A percentile compares a stretch with the other conserved stretches of the same genome.
Conservation (phyloP, 208 protist genomes). For the Wallacemonas sp. region DNA sequence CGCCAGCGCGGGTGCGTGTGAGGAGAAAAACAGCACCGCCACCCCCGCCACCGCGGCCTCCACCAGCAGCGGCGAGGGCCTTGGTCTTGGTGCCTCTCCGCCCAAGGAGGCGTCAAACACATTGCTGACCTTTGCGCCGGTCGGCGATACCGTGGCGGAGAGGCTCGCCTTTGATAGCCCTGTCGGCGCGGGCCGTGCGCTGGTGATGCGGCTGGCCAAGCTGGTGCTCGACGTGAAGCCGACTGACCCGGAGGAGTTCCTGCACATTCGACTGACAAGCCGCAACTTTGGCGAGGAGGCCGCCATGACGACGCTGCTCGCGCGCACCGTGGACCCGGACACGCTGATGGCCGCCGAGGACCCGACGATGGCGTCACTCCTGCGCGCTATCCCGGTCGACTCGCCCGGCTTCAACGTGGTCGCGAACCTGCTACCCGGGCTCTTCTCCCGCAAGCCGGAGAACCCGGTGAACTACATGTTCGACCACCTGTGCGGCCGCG, state of each 20-base stretch:
- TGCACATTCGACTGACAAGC: slow-evolving; percentile 55
- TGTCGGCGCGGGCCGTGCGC: slow-evolving; percentile 23
- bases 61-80: not conserved
- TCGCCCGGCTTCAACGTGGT: slow-evolving; percentile 52
- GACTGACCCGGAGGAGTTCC: slow-evolving; percentile 58
- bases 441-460: slow-evolving; percentile 67
- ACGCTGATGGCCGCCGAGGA: slow-evolving; percentile 38
- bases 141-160: slow-evolving; percentile 52
- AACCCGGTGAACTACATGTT: slow-evolving; percentile 72
- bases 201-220: slow-evolving; percentile 38
- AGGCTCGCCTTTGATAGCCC: slow-evolving; percentile 44
- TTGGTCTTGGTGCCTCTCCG: slow-evolving; percentile 6
- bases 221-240: slow-evolving; percentile 51
- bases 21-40: too few species aligned
- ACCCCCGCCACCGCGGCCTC: too few species aligned
- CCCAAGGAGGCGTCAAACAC: slow-evolving; percentile 11
- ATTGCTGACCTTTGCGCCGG: slow-evolving; percentile 28
- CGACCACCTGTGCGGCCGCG: slow-evolving; percentile 45
- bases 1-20: not conserved
- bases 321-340: slow-evolving; percentile 24
- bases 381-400: slow-evolving; percentile 47
- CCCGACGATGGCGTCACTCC: slow-evolving; percentile 41
- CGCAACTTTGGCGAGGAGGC: slow-evolving; percentile 48
- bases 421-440: slow-evolving; percentile 35
- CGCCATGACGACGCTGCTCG: slow-evolving; percentile 25